phyloP scores from a whole-genome alignment of 371 early-diverging fungal species.

The Dinochytrium kinnereticum region DNA sequence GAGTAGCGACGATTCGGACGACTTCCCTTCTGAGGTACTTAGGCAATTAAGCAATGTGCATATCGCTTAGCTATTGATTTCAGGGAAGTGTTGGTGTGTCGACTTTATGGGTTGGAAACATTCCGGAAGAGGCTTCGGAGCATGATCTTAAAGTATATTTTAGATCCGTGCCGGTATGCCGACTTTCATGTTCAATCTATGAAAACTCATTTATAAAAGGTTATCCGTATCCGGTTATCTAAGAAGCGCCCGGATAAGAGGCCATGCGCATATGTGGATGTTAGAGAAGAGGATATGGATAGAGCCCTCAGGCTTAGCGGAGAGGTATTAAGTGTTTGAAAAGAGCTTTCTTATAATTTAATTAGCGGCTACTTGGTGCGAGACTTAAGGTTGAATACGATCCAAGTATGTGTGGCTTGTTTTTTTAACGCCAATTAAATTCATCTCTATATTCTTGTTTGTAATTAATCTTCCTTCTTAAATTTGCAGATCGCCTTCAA shows the following conservation, averaged over 20 bases:
- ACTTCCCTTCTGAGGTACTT: conserved; percentile 9
- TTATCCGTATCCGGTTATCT: conserved; percentile 17
- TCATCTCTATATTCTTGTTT: not conserved
- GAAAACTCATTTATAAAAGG: not conserved
- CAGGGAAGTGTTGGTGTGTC: not conserved
- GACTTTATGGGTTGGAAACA: conserved; percentile 38
- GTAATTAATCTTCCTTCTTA: not conserved
- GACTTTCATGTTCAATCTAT: not conserved
- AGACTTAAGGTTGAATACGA: conserved; percentile 38
- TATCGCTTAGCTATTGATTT: too few relatives aligned
- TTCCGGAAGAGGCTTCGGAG: conserved; percentile 36
- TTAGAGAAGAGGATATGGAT: conserved; percentile 31
- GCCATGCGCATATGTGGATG: conserved; percentile 37
- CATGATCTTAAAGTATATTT: conserved; percentile 28
- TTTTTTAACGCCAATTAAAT: not conserved
- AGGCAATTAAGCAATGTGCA: too few relatives aligned
- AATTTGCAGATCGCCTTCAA: conserved; percentile 7
- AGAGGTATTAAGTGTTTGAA: conserved; percentile 17
- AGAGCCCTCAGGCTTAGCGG: conserved; percentile 31
- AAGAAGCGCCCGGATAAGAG: conserved; percentile 26
- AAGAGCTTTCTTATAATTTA: conserved; percentile 6
- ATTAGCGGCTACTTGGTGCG: conserved; percentile 26
- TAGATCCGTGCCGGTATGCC: conserved; percentile 25
- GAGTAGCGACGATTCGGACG: conserved; percentile 16
- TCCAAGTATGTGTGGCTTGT: conserved; percentile 24